Evolutionary conservation across 2,329 filamentous ascomycete genomes (phyloP).

Genomic region (Parastagonospora nodorum): DNA sequence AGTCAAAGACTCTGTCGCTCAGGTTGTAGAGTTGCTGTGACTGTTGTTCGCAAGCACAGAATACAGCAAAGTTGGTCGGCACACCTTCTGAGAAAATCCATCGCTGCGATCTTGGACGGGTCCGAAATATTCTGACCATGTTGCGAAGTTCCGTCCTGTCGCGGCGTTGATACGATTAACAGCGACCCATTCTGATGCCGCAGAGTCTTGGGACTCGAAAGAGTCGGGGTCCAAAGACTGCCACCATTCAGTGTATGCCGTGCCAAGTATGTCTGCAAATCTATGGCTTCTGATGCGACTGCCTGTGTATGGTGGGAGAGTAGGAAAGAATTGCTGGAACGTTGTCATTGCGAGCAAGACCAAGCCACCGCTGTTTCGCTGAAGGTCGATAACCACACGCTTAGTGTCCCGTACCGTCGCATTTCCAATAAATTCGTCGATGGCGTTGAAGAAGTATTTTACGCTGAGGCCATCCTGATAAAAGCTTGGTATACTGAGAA

Average conservation of each 20-base stretch:
- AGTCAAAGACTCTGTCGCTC: neutral
- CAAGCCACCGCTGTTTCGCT: constrained; percentile 62
- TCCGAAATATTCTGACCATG: constrained; percentile 49
- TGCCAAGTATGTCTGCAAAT: constrained; percentile 23
- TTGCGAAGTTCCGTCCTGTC: constrained; percentile 38
- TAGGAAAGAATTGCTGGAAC: constrained; percentile 58
- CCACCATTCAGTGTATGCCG: constrained; percentile 11
- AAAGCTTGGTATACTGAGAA: constrained; percentile 51
- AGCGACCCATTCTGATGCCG: constrained; percentile 21
- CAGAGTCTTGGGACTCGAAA: constrained; percentile 2
- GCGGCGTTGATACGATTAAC: constrained; percentile 18
- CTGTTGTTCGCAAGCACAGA: neutral
- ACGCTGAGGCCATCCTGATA: constrained; percentile 8
- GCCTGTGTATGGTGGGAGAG: constrained; percentile 45
- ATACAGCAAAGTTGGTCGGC: neutral
- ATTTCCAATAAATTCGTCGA: constrained; percentile 50
- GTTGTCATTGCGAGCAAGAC: constrained; percentile 34
- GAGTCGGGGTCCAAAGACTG: constrained; percentile 3
- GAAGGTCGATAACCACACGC: constrained; percentile 66
- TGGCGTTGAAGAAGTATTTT: constrained; percentile 28
- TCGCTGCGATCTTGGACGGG: constrained; percentile 30
- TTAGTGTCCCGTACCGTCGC: constrained; percentile 53
- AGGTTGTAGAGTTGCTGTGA: constrained; percentile 2
- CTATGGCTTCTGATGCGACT: constrained; percentile 51
- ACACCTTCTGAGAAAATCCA: constrained; percentile 41